These are phyloP conservation scores for Aureobasidium sp. DNA, from an alignment of 2,329 filamentous ascomycete genomes.

Conservation along the genomic window DNA sequence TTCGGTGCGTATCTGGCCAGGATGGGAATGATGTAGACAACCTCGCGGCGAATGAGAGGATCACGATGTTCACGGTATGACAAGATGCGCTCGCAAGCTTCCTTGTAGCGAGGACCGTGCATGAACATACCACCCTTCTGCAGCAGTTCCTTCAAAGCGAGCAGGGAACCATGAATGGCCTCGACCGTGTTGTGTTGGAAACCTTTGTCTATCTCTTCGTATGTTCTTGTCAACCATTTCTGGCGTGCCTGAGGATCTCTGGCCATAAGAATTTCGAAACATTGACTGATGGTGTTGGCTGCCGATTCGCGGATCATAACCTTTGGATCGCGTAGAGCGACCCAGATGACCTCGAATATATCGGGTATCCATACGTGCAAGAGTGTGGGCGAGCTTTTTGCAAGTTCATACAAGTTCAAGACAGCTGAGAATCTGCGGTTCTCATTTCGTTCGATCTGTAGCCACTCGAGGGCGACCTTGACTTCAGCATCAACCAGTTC, in stretches of 20 bases:
- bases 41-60: conserved; percentile 75
- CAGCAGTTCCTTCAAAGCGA: conserved; percentile 87
- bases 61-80: conserved; percentile 92
- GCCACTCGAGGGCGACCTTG: conserved; percentile 91
- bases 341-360: conserved; percentile 94
- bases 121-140: conserved; percentile 98
- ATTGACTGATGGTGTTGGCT: conserved; percentile 86
- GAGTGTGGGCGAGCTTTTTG: conserved; percentile 85
- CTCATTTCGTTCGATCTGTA: conserved; percentile 90
- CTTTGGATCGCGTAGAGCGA: conserved; percentile 80
- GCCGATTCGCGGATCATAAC: conserved; percentile 88
- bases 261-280: conserved; percentile 91
- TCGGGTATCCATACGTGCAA: conserved; percentile 95
- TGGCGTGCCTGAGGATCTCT: conserved; percentile 83
- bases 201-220: conserved; percentile 73
- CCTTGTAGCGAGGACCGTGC: conserved; percentile 79
- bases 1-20: conserved; percentile 86
- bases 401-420: conserved; percentile 81
- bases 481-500: conserved; percentile 96
- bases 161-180: conserved; percentile 83
- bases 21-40: conserved; percentile 85
- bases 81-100: conserved; percentile 86
- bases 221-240: conserved; percentile 84
- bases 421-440: conserved; percentile 90
- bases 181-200: conserved; percentile 77